A percentile compares a stretch with the other conserved stretches of the same genome.
Evolutionary conservation across 106 monocot genomes (phyloP).

Genomic region (Dioscorea zingiberensis): DNA sequence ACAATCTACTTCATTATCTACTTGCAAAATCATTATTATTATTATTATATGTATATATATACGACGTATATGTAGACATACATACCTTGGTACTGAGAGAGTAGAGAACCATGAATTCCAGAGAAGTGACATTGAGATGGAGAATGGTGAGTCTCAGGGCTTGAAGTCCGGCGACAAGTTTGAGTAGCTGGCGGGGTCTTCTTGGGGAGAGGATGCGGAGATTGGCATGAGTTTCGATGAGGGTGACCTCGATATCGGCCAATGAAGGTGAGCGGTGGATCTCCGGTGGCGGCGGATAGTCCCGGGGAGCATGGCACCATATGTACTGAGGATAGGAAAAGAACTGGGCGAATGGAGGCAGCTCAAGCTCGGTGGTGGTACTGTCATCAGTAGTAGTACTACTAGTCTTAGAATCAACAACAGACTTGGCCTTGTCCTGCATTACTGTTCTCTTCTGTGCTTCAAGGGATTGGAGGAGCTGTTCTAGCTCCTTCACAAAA

Average conservation of each 20-base stretch:
- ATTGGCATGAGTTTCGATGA: slow-evolving; percentile 75
- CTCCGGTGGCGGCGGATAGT: slow-evolving; percentile 23
- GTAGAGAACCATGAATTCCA: slow-evolving; percentile 85
- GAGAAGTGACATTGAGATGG: slow-evolving; percentile 76
- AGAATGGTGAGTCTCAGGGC: slow-evolving; percentile 55
- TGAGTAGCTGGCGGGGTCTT: slow-evolving; percentile 71
- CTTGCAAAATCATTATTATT: too few species aligned
- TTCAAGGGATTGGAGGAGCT: slow-evolving; percentile 82
- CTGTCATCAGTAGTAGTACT: too few species aligned
- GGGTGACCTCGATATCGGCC: slow-evolving; percentile 76
- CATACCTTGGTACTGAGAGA: slow-evolving; percentile 82
- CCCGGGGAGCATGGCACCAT: slow-evolving; percentile 54
- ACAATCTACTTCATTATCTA: too few species aligned
- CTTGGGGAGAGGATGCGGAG: slow-evolving; percentile 50
- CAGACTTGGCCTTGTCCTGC: not conserved
- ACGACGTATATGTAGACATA: not conserved
- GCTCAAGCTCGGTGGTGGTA: not conserved
- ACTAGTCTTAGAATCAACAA: not conserved
- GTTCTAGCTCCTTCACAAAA: slow-evolving; percentile 94
- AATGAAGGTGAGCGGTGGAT: slow-evolving; percentile 16
- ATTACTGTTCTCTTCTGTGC: slow-evolving; percentile 53
- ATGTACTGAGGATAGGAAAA: slow-evolving; percentile 80
- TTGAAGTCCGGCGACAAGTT: slow-evolving; percentile 71
- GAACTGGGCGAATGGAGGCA: slow-evolving; percentile 76
- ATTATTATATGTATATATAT: too few species aligned